Evolutionary conservation across 2,329 filamentous ascomycete species (phyloP).

Genomic region (Aspergillus niger): DNA sequence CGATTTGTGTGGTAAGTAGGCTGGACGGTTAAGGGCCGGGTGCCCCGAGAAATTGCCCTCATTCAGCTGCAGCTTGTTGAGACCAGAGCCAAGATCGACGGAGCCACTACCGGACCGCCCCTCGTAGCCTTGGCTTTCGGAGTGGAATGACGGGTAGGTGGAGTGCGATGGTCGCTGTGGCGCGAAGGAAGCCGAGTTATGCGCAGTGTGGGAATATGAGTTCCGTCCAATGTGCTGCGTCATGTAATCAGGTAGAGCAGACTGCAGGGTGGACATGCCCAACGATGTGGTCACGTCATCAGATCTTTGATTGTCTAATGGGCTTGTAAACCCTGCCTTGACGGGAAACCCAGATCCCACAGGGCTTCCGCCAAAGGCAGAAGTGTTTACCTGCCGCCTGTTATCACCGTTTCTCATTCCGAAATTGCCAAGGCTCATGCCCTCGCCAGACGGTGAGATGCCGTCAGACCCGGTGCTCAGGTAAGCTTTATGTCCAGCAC

Average conservation of each 20-base stretch:
- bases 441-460: constrained; percentile 39
- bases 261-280: constrained; percentile 33
- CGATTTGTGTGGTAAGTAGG: constrained; percentile 38
- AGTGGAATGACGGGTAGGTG: constrained; percentile 42
- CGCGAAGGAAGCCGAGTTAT: constrained; percentile 37
- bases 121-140: constrained; percentile 39
- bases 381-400: constrained; percentile 34
- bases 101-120: constrained; percentile 31
- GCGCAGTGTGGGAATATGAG: constrained; percentile 37
- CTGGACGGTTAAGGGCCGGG: constrained; percentile 28
- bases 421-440: constrained; percentile 33
- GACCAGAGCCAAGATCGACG: constrained; percentile 33
- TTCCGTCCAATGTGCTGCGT: constrained; percentile 28
- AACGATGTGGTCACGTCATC: constrained; percentile 34
- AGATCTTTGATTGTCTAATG: constrained; percentile 31
- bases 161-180: constrained; percentile 40
- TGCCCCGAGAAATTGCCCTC: constrained; percentile 40
- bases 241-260: constrained; percentile 32
- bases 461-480: constrained; percentile 35
- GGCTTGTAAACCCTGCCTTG: constrained; percentile 33
- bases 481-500: constrained; percentile 34
- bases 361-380: constrained; percentile 35
- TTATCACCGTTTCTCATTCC: constrained; percentile 33
- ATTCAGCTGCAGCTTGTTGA: constrained; percentile 41
- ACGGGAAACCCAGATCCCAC: constrained; percentile 33